Conservation (phyloP, 1,284 basidiomycete genomes). For the Ustilago cynodontis region DNA sequence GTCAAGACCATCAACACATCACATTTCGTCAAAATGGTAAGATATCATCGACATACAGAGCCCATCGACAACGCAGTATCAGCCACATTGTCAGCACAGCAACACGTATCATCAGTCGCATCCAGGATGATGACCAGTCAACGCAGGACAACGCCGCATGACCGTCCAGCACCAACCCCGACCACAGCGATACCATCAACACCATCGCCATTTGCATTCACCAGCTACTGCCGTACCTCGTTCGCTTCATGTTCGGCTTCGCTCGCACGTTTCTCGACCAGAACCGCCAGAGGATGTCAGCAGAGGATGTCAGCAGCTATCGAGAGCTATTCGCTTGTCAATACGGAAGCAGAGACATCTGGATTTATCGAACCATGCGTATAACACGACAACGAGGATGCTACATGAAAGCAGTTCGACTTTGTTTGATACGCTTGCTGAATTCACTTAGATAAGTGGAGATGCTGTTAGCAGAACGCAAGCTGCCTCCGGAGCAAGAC, state of each 20-base stretch:
- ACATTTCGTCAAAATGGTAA: slow-evolving; percentile 57
- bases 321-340: not conserved
- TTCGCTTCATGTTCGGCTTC: not conserved
- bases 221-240: not conserved
- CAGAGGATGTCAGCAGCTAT: not conserved
- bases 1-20: slow-evolving; percentile 56
- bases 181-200: not conserved
- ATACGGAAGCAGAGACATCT: not conserved
- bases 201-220: not conserved
- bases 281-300: too few relatives aligned
- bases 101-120: not conserved
- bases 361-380: not conserved
- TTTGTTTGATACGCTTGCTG: not conserved
- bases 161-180: not conserved
- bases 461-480: too few relatives aligned
- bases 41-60: slow-evolving; percentile 28
- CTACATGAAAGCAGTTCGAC: not conserved
- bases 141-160: not conserved
- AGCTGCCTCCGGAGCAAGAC: too few relatives aligned
- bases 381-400: not conserved
- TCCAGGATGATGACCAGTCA: not conserved
- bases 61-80: slow-evolving; percentile 23
- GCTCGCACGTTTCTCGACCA: not conserved
- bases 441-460: not conserved
- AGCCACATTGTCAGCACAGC: slow-evolving; percentile 13